Evolutionary conservation across 2,329 filamentous ascomycete species (phyloP).

Genomic region (Sclerotinia trifoliorum): DNA sequence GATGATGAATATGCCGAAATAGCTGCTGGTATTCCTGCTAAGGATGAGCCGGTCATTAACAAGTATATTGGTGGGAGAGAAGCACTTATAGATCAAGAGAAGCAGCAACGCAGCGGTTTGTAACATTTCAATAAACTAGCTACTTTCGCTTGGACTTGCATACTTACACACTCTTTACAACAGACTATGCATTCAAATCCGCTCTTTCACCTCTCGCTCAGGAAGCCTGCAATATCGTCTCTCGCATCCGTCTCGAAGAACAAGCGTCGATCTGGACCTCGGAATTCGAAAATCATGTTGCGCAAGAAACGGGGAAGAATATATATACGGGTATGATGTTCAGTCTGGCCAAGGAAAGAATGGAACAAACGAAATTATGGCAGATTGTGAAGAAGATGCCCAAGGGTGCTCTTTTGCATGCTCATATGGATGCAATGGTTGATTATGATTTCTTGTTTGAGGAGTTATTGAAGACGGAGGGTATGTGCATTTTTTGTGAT

Average conservation of each 20-base stretch:
- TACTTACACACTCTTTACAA: conserved; percentile 32
- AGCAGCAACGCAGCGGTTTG: conserved; percentile 75
- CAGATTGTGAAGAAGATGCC: conserved; percentile 82
- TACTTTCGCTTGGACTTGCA: conserved; percentile 30
- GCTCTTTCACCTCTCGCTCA: conserved; percentile 75
- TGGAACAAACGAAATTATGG: conserved; percentile 84
- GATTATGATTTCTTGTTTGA: conserved; percentile 79
- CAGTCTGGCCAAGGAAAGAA: conserved; percentile 75
- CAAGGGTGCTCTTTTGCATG: conserved; percentile 83
- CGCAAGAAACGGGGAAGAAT: conserved; percentile 59
- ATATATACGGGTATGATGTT: conserved; percentile 94
- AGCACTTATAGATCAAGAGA: conserved; percentile 76
- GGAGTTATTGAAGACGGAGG: conserved; percentile 66
- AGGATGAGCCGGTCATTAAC: conserved; percentile 73
- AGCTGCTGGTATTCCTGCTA: conserved; percentile 53
- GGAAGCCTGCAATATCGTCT: conserved; percentile 76
- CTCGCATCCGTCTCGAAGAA: conserved; percentile 76
- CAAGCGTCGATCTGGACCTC: conserved; percentile 73
- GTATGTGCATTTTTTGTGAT: conserved; percentile 68
- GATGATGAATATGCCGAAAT: conserved; percentile 61
- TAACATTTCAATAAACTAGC: not conserved
- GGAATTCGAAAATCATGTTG: conserved; percentile 67
- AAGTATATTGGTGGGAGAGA: conserved; percentile 76
- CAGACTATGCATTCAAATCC: conserved; percentile 69
- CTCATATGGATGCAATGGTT: conserved; percentile 88